Percentiles rank a stretch among this genome's conserved stretches.
phyloP scores from a whole-genome alignment of 257 asterid species.

The Anisodus tanguticus region DNA sequence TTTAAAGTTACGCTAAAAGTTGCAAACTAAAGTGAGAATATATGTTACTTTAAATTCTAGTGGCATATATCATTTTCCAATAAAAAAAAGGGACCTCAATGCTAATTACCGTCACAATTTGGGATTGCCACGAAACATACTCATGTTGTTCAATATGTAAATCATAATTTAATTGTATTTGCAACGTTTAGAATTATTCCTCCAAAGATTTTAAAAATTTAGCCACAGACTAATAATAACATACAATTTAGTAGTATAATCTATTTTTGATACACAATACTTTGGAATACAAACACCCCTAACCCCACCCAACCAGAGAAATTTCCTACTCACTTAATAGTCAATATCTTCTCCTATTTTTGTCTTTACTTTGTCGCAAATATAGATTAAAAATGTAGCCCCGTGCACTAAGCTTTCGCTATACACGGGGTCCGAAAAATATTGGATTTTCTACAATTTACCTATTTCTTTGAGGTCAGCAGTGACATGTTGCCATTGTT shows the following conservation, averaged over 20 bases:
- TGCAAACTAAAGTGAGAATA: not conserved
- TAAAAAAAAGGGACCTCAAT: not conserved
- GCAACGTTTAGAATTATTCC: not conserved
- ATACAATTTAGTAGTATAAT: not conserved
- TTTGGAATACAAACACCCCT: too few species aligned
- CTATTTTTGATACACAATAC: not conserved
- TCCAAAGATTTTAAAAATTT: not conserved
- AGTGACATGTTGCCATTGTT: conserved; percentile 2
- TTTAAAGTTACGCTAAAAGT: not conserved
- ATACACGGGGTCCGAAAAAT: too few species aligned
- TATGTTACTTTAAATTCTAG: not conserved
- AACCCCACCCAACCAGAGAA: too few species aligned
- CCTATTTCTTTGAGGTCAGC: conserved; percentile 17
- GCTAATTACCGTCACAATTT: too few species aligned
- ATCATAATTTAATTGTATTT: not conserved
- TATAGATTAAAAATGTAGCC: not conserved
- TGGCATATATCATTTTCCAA: not conserved
- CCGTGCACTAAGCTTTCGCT: too few species aligned
- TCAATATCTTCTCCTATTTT: too few species aligned
- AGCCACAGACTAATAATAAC: not conserved
- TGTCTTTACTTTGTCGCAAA: not conserved
- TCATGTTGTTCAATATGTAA: too few species aligned
- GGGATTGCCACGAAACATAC: not conserved
- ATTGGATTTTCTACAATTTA: not conserved
- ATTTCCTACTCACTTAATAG: too few species aligned